Base-by-base conservation (phyloP, 139 green algal genomes). In the Chlorella vulgaris region DNA sequence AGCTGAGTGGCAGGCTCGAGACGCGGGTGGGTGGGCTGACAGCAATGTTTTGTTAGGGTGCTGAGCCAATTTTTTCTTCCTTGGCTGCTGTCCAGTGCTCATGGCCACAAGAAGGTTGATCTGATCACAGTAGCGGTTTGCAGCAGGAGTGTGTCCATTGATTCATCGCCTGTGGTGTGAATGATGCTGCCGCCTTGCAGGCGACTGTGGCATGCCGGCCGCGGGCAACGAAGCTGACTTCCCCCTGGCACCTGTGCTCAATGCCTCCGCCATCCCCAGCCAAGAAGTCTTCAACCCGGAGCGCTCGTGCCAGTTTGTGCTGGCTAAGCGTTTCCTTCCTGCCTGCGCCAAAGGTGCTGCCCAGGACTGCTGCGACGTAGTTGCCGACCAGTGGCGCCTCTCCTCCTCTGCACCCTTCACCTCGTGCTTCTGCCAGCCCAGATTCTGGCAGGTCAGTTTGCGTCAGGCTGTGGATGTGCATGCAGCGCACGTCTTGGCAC, bases 381-480 rank as follows among this genome's bases (percentile, higher is more conserved):
- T 78, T 15, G 47, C 47, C 3, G 53, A 79, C 2, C 6, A 29
- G 35, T 69, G 18, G 5, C 51, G 73, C 6, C 73, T 67, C 22
- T 79, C 73, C 33, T 79, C 73, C 36, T 55, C 73, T 7, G 73
- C 73, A 0, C 73, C 73, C 15, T 79, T 79, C 58, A 51, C 73
- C 8, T 31, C 73, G 24, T 79, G 73, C 73, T 39, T 79, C 24
- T 79, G 73, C 38, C 53, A 67, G 15, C 58, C 73, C 1, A n/a
- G 35, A 2, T 79, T 79, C 24, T 79, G 51, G 53, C 53, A 79
- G 73, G 73, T 55, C 24, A 22, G 70, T 47, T 19, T 15, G 15
- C 47, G 47, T 10, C 13, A n/a, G n/a, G n/a, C n/a, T n/a, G n/a
- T n/a, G n/a, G n/a, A n/a, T n/a, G n/a, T n/a, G n/a, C n/a, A n/a